Percentiles rank a stretch among this genome's conserved stretches.
Conservation (phyloP, 2,329 filamentous ascomycete genomes). For the Colletotrichum sp. region DNA sequence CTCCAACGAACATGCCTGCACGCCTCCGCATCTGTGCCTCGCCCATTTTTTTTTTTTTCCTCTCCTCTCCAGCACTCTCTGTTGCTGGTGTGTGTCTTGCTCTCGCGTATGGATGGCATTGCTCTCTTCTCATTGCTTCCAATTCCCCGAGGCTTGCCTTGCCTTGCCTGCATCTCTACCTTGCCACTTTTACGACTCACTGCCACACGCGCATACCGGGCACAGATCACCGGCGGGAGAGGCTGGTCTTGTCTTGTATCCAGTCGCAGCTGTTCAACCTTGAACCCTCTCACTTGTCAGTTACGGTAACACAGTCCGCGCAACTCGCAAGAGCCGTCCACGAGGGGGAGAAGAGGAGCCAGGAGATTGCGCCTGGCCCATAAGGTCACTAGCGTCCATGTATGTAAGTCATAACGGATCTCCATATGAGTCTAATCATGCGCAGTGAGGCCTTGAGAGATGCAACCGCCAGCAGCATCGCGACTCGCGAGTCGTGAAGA, state of each 20-base stretch:
- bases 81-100: background rate
- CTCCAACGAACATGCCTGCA: constrained; percentile 20
- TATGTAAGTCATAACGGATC: constrained; percentile 23
- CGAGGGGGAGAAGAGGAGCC: constrained; percentile 1
- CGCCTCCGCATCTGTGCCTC: constrained; percentile 19
- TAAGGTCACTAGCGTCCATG: constrained; percentile 14
- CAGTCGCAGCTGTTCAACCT: background rate
- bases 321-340: background rate
- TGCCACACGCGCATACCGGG: background rate
- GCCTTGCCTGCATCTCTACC: background rate
- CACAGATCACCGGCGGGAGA: background rate
- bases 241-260: background rate
- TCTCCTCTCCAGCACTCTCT: background rate
- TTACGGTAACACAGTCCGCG: background rate
- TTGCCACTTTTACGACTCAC: background rate
- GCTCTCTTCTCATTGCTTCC: background rate
- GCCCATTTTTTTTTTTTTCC: background rate
- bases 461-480: constrained; percentile 14
- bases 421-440: constrained; percentile 19
- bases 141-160: background rate
- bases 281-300: constrained; percentile 5
- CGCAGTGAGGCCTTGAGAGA: constrained; percentile 15
- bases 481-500: constrained; percentile 20
- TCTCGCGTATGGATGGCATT: background rate
- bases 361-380: constrained; percentile 16